Evolutionary conservation across 345 rosid species (phyloP), one percentile per base, ranked within the genome.

Genomic region (Diplotaxis tenuifolia): DNA sequence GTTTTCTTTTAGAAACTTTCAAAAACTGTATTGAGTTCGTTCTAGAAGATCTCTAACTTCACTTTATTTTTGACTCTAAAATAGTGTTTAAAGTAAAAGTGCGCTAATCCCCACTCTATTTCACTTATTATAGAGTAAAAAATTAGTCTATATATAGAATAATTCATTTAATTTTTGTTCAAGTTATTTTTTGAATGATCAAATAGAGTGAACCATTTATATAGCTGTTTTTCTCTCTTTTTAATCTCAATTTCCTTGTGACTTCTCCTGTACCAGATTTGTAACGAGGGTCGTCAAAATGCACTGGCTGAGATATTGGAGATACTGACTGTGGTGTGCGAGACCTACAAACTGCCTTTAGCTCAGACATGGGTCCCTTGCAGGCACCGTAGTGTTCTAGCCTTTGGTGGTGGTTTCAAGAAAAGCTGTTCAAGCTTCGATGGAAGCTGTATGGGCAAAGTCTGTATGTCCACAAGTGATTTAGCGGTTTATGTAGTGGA

Each of bases 291-390:
- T 59, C 93, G 97, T 9, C 92, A 89, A 74, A 88, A 86, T 75
- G 98, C 98, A 2, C 77, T 94, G 75, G 87, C 91, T 58, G 97
- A 91, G 71, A 94, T 94, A 77, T 79, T 89, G 77, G 97, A 94
- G 93, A 88, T 94, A 76, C 74, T 91, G 76, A 86, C 97, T 1
- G 88, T 84, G 69, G 85, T 86, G 5, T 91, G 98, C 18, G 98
- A 94, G 83, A 87, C 90, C 14, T 84, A 89, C 74, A 91, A 91
- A 71, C 80, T 94, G 32, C 97, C 97, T 67, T 68, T 94, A 85
- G 98, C 98, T 75, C 98, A 94, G 86, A 94, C 98, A 31, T 94
- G 98, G 98, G 86, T 94, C 40, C 95, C 98, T 16, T 94, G 98
- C 84, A 83, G 84, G 89, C 97, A 91, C 74, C 90, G 96, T 6